Evolutionary conservation across 106 monocot species (phyloP), one percentile per base, ranked within the genome.

Genomic region (Platanthera guangdongensis): DNA sequence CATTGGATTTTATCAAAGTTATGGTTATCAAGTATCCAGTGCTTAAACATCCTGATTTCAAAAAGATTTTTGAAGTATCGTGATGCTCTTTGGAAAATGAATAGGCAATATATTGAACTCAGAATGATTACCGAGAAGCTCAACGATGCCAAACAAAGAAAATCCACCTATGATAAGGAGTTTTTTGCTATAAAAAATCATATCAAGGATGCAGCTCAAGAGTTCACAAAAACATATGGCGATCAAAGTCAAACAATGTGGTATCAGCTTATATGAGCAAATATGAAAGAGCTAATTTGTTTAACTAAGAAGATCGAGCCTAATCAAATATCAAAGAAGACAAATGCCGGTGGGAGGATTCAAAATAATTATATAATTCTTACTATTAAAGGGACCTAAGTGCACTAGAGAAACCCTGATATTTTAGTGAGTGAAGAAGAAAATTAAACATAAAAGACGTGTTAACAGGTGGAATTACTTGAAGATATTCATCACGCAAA

Each of bases 401-500:
- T 21, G 63, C 19, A 16, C 55, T 39, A 39, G 39, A 39, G 39
- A 39, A 39, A 55, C 4, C 55, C 55, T 14, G 16, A 55, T 13
- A 55, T 4, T 15, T 55, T 21, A 9, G 13, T 5, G 0, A 19
- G n/a, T 21, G 25, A 45, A 68, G 2, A 68, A 45, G 11, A 39
- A 45, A 39, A 39, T 9, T 12, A 39, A 13, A 5, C 32, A 74
- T 22, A 18, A 47, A 78, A 21, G 39, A 62, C 6, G 50, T 51
- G n/a, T 50, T 54, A 74, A 57, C 45, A 75, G 25, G 21, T 16
- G 47, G 70, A 50, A 54, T 52, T 84, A 94, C 99, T 76, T 94
- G 99, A 79, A 99, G 79, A 81, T 78, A 94, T 82, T 99, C 99
- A 81, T 99, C 99, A 22, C 99, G 83, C 51, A 99, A 79, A 73